A percentile compares a stretch with the other conserved stretches of the same genome.
Evolutionary conservation across 305 asterid species (phyloP).

Genomic region (Fraxinus velutina): DNA sequence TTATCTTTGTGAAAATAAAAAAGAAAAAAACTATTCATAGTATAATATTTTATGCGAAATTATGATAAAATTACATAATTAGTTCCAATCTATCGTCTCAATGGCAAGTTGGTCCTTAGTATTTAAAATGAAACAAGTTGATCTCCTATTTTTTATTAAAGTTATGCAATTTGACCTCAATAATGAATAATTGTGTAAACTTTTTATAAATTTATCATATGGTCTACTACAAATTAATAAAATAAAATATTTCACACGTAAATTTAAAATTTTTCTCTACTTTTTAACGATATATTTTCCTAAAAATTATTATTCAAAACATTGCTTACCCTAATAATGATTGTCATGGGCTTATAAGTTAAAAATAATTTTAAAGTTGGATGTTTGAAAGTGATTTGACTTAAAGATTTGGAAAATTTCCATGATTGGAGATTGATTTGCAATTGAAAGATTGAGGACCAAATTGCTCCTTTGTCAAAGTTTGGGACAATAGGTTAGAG

Average conservation of each 20-base stretch:
- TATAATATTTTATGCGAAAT: neutral
- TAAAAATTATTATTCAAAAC: too few relatives aligned
- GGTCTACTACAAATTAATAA: neutral
- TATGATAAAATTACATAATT: neutral
- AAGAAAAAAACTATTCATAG: neutral
- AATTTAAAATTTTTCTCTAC: too few relatives aligned
- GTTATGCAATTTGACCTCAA: neutral
- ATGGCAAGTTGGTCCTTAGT: neutral
- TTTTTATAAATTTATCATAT: neutral
- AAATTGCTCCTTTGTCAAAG: neutral
- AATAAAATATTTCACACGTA: too few relatives aligned
- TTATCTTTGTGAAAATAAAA: neutral
- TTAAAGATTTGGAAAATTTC: neutral
- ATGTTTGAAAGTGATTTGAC: neutral
- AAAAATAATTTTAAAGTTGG: neutral
- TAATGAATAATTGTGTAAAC: neutral
- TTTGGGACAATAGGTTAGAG: neutral
- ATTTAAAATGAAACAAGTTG: neutral
- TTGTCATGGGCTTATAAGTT: too few relatives aligned
- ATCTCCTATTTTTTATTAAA: neutral
- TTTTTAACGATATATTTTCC: too few relatives aligned
- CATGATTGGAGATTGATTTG: neutral
- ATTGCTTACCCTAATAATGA: too few relatives aligned
- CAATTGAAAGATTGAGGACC: neutral
- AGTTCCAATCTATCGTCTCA: neutral